These are phyloP conservation scores for Rubia occidens DNA, from an alignment of 305 asterid species.

Conservation along the genomic window DNA sequence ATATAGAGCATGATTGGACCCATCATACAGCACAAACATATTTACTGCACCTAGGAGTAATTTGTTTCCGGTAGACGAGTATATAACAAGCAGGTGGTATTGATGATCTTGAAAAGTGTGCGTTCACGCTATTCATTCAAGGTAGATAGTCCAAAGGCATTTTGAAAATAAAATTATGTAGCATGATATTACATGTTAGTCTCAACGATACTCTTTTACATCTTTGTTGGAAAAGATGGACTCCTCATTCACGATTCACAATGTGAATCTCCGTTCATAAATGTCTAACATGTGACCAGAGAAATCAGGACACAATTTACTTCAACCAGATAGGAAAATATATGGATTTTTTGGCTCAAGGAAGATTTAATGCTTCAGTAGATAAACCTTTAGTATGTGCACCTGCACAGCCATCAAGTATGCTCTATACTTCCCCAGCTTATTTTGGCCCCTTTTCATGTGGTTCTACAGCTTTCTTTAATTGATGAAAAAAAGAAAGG, in stretches of 20 bases:
- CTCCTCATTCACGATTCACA: not conserved
- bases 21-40: not conserved
- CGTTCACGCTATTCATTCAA: not conserved
- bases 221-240: not conserved
- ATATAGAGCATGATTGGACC: not conserved
- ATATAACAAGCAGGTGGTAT: not conserved
- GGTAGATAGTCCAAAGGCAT: not conserved
- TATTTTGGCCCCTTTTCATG: not conserved
- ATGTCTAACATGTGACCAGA: not conserved
- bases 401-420: not conserved
- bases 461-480: not conserved
- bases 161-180: too few relatives aligned
- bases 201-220: too few relatives aligned
- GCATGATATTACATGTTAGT: not conserved
- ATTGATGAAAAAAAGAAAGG: not conserved
- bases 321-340: not conserved
- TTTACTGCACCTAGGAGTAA: not conserved
- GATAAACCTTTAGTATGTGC: not conserved
- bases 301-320: not conserved
- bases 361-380: not conserved
- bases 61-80: not conserved
- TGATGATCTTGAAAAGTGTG: not conserved
- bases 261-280: not conserved
- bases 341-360: too few relatives aligned
- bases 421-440: not conserved